Conservation (phyloP, 345 rosid genomes). For the Citrus trifoliata region DNA sequence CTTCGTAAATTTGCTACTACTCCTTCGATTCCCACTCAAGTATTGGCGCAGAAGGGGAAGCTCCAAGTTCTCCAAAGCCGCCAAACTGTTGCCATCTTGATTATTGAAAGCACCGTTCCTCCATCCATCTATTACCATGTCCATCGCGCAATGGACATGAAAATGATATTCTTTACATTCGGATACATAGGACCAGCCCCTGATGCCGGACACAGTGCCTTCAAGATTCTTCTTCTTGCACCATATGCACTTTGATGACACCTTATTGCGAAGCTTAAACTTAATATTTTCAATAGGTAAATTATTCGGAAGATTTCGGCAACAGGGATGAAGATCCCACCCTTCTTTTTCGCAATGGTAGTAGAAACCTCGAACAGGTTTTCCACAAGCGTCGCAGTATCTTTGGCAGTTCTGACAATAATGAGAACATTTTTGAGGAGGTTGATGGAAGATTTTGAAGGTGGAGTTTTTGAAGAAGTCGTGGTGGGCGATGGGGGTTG, state of each 20-base stretch:
- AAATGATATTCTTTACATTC: not conserved
- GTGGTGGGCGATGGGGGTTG: not conserved
- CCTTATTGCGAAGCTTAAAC: not conserved
- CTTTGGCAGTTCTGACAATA: not conserved
- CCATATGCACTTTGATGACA: conserved; percentile 1
- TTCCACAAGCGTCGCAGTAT: conserved; percentile 9
- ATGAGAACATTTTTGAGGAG: not conserved
- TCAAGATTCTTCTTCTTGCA: not conserved
- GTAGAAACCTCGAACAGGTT: not conserved
- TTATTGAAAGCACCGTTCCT: not conserved
- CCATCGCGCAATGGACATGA: conserved; percentile 10
- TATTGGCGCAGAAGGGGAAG: not conserved
- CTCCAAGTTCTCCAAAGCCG: conserved; percentile 6
- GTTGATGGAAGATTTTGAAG: not conserved
- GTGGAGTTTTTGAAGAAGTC: not conserved
- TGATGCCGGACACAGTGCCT: not conserved
- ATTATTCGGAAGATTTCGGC: not conserved
- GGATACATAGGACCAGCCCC: conserved; percentile 19
- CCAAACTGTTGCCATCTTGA: not conserved
- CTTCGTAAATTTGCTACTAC: not conserved
- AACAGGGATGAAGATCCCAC: conserved; percentile 10
- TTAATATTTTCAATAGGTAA: not conserved
- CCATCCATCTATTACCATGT: not conserved
- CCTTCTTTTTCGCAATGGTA: not conserved
- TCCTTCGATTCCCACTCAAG: not conserved